Conservation (phyloP, 441 rosid genomes). For the Capsella rubella region DNA sequence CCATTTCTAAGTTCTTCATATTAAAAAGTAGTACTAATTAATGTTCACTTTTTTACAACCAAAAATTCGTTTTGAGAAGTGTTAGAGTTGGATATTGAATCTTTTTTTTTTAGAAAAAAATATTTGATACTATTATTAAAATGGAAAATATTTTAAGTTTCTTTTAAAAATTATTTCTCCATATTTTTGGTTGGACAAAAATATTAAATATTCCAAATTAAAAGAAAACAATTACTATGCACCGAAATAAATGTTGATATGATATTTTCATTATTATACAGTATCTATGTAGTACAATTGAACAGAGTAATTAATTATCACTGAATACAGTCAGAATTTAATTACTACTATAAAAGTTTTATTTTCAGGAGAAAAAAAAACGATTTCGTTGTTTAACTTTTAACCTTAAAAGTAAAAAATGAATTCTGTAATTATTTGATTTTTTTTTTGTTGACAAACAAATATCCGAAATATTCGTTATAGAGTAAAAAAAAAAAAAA, state of each 20-base stretch:
- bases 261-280: background rate
- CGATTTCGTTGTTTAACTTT: background rate
- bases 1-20: background rate
- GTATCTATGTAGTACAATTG: conserved; percentile 11
- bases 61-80: background rate
- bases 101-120: too few species aligned
- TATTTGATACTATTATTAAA: too few species aligned
- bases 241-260: conserved; percentile 23
- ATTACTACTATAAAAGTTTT: conserved; percentile 15
- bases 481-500: background rate
- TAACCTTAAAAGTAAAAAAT: background rate
- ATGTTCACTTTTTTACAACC: background rate
- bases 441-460: background rate
- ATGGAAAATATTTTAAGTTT: too few species aligned
- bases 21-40: background rate
- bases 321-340: conserved; percentile 27
- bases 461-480: too few species aligned
- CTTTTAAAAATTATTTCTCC: background rate
- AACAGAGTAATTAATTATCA: conserved; percentile 27
- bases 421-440: conserved; percentile 10
- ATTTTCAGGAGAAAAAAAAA: conserved; percentile 27
- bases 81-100: background rate
- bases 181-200: background rate
- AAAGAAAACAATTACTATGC: background rate
- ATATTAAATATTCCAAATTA: background rate